Conservation (phyloP, 2,329 filamentous ascomycete genomes). For the Penicillium occitanis region DNA sequence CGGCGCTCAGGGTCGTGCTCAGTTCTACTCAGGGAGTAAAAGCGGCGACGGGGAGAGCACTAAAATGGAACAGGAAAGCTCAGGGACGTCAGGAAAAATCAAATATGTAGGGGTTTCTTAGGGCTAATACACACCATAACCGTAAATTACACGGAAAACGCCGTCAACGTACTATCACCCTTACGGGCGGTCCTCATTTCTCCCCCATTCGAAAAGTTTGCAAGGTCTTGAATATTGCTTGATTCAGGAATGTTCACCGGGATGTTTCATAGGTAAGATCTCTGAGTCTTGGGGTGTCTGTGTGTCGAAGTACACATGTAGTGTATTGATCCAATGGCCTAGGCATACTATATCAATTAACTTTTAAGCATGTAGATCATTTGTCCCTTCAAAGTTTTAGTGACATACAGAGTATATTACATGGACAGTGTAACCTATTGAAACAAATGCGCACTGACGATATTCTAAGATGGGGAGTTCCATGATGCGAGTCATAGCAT, state of each 20-base stretch:
- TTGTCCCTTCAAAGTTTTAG: neutral
- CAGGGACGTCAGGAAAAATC: too few species aligned
- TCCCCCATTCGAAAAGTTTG: neutral
- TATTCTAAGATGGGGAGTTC: neutral
- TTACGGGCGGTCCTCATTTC: neutral
- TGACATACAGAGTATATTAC: too few species aligned
- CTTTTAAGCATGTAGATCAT: neutral
- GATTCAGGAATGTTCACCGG: neutral
- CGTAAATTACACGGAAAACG: neutral
- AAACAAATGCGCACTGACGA: neutral
- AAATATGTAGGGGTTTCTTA: neutral
- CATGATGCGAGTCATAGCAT: neutral
- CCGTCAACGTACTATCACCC: neutral
- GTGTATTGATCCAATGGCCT: neutral
- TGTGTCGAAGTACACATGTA: neutral
- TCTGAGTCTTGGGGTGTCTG: neutral
- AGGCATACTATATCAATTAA: neutral
- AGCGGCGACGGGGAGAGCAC: too few species aligned
- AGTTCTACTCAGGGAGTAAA: too few species aligned
- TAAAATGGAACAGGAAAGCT: too few species aligned
- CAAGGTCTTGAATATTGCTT: neutral
- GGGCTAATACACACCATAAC: neutral
- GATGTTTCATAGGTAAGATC: neutral
- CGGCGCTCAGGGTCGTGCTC: too few species aligned
- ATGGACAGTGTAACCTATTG: neutral